Evolutionary conservation across 768 basidiomycete genomes (phyloP), one percentile per base, ranked within the genome.

Genomic region (Strobilomyces confusus): DNA sequence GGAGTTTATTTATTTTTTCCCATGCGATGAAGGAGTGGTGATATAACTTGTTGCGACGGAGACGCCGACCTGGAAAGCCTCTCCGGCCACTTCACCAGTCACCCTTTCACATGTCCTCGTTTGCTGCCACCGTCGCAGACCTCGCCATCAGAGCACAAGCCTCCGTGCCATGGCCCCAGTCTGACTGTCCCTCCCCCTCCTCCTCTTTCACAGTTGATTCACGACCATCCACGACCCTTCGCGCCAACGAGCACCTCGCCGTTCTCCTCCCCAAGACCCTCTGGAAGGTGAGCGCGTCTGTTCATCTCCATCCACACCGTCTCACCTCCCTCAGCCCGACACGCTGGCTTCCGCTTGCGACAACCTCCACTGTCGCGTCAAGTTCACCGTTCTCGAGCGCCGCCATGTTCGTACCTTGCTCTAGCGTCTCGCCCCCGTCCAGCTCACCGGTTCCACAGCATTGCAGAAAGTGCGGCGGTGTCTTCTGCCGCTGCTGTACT

Each of bases 401-500:
- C 81, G 82, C 72, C 89, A 92, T 65, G 86, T 87, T 64, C 62
- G 85, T 77, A 15, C 44, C 29, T 19, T 11, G 43, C 46, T 43
- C 19, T 30, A 11, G 56, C 44, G 32, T 32, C n/a, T 51, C 49
- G 34, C 38, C 29, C 45, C 9, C 17, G 29, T 45, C 26, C 20
- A 53, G 43, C 62, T 69, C 57, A 62, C 51, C 63, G 52, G 56
- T 50, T 46, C 55, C 50, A 37, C 64, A 87, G 85, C 89, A 92
- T 56, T 92, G 89, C 69, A 80, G 89, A 67, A 91, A 90, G 66
- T 91, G 89, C 59, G 89, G 89, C 46, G 87, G 87, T 57, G 73
- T 91, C 29, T 90, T 83, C 66, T 92, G 89, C 70, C 67, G 68
- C 44, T 68, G 77, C 7, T 91, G 89, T 66, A 79, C 83, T 1